Conservation (phyloP, 148 eudicot species). For the Rhododendron mucronatum region DNA sequence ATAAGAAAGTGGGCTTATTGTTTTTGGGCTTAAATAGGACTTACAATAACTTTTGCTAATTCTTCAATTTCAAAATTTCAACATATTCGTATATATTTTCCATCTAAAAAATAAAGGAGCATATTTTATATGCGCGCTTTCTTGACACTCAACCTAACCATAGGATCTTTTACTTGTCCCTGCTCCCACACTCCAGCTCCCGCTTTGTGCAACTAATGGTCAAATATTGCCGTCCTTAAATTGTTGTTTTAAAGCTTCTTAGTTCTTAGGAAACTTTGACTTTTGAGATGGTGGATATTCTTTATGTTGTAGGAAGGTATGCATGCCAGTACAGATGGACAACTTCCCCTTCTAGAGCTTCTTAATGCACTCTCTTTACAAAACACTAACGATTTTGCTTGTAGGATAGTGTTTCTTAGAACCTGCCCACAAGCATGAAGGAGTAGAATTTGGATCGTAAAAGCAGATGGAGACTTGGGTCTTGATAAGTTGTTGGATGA, state of each 20-base stretch:
- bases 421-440: constrained; percentile 1
- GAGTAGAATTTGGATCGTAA: neutral
- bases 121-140: too few relatives aligned
- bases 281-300: neutral
- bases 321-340: neutral
- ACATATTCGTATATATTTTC: neutral
- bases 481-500: neutral
- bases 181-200: neutral
- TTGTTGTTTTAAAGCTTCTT: neutral
- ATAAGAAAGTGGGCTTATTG: neutral
- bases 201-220: neutral
- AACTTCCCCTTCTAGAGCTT: neutral
- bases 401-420: neutral
- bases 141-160: neutral
- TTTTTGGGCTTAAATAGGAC: neutral
- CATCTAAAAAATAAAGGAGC: neutral
- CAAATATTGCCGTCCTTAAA: neutral
- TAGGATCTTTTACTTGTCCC: neutral
- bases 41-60: too few relatives aligned
- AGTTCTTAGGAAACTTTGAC: neutral
- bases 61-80: neutral
- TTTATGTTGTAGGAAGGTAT: neutral
- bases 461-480: neutral
- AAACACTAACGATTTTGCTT: neutral
- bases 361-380: neutral